Evolutionary conservation across 768 basidiomycete species (phyloP), one percentile per base, ranked within the genome.

Genomic region (Xerocomellus intermedius): DNA sequence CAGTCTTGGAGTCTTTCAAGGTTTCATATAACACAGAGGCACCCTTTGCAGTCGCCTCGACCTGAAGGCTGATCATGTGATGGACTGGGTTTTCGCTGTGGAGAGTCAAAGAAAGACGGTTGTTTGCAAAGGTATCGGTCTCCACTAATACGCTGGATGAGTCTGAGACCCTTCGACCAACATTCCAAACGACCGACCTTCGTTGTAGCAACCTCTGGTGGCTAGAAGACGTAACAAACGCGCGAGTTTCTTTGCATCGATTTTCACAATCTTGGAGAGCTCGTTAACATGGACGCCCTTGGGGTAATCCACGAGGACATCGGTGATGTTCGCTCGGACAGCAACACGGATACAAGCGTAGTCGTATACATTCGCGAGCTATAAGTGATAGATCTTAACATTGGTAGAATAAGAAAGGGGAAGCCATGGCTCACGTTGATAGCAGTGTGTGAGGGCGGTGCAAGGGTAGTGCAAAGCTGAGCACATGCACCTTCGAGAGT

Each of bases 401-500:
- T 37, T 19, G 10, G 21, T 2, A 2, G 28, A 7, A 28, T 28
- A n/a, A 1, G 26, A 42, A n/a, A 42, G 26, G 5, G 21, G 7
- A 4, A 26, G 12, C 7, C 1, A 26, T 10, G 45, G 22, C 69
- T 35, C 47, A 76, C 74, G 32, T 74, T 74, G 39, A 66, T 54
- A 4, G 65, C 63, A 4, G 63, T 67, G 48, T 73, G 73, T 7
- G 61, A 50, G n/a, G 74, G 75, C 0, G 64, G 71, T 12, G 73
- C 70, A 13, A 75, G 62, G 19, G 71, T 71, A 10, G 67, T 46
- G 55, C 73, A 72, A 36, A 75, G 38, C 54, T 73, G 74, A 16
- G 64, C 62, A 54, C 73, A 73, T 42, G 73, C 73, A 36, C 73
- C 74, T 54, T 74, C 72, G n/a, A 74, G 59, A 4, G 55, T 66